phyloP scores from a whole-genome alignment of 208 protist species.

The Spongospora subterranea region DNA sequence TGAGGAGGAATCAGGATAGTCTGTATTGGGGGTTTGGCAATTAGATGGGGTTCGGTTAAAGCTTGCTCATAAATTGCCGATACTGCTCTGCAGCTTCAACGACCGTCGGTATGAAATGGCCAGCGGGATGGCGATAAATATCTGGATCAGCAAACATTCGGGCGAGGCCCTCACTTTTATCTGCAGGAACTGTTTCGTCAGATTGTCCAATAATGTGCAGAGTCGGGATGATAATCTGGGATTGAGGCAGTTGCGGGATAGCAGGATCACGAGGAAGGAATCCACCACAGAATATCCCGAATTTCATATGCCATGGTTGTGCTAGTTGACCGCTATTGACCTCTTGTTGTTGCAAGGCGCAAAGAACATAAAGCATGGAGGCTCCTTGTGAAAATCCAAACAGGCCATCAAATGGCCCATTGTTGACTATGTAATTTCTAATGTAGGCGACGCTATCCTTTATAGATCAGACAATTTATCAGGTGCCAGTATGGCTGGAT shows the following conservation, averaged over 20 bases:
- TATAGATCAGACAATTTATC: neutral
- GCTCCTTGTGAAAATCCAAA: slow-evolving; percentile 43
- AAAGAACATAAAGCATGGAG: neutral
- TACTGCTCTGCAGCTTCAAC: neutral
- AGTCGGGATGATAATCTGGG: slow-evolving; percentile 13
- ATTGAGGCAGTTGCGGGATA: neutral
- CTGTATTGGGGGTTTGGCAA: neutral
- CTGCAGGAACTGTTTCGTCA: neutral
- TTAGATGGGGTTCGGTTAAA: neutral
- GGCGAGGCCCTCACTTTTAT: neutral
- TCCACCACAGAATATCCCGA: slow-evolving; percentile 19
- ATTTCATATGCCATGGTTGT: neutral
- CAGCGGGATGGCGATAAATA: neutral
- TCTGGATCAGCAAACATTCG: neutral
- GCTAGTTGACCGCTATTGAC: neutral
- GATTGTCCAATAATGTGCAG: slow-evolving; percentile 23
- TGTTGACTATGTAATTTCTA: neutral
- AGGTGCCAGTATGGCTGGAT: too few relatives aligned
- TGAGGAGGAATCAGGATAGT: too few relatives aligned
- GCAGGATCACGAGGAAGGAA: slow-evolving; percentile 8
- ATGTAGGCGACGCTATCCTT: neutral
- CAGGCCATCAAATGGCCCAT: slow-evolving; percentile 5
- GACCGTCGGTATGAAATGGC: neutral
- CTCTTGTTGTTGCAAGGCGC: neutral
- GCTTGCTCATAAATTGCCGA: neutral